Conservation (phyloP, 441 rosid species). For the Pelargonium cotyledonis region DNA sequence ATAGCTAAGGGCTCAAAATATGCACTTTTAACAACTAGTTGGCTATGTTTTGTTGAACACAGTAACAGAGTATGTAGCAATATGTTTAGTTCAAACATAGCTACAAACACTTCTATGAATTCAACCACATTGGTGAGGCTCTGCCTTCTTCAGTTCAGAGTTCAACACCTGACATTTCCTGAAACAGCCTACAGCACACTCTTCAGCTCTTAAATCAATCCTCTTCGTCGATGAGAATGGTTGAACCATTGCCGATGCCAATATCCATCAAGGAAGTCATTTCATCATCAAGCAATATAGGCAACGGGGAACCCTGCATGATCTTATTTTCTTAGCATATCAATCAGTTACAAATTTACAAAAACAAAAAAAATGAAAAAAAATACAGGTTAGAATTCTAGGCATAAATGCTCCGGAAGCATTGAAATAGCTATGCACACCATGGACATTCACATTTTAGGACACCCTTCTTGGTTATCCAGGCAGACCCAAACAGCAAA, state of each 20-base stretch:
- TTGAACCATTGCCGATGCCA: slow-evolving; percentile 58
- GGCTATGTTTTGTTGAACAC: no score
- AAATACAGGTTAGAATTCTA: no score
- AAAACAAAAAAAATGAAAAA: no score
- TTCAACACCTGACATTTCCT: not conserved
- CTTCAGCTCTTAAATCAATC: slow-evolving; percentile 19
- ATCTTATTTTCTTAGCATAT: no score
- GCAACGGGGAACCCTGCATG: slow-evolving; percentile 73
- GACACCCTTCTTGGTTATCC: not conserved
- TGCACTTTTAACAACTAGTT: no score
- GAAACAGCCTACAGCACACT: not conserved
- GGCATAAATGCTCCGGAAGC: not conserved
- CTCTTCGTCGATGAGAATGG: slow-evolving; percentile 72
- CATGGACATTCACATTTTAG: not conserved
- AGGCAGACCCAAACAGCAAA: not conserved
- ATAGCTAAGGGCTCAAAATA: no score
- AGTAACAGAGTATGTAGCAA: no score
- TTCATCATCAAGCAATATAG: slow-evolving; percentile 66
- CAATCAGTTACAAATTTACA: no score
- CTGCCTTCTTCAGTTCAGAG: not conserved
- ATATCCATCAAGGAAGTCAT: slow-evolving; percentile 64
- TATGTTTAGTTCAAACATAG: no score
- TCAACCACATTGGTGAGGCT: no score
- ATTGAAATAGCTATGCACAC: not conserved
- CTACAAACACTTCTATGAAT: no score